phyloP scores from a whole-genome alignment of 2,329 filamentous ascomycete genomes.

The Aspergillus sp. region DNA sequence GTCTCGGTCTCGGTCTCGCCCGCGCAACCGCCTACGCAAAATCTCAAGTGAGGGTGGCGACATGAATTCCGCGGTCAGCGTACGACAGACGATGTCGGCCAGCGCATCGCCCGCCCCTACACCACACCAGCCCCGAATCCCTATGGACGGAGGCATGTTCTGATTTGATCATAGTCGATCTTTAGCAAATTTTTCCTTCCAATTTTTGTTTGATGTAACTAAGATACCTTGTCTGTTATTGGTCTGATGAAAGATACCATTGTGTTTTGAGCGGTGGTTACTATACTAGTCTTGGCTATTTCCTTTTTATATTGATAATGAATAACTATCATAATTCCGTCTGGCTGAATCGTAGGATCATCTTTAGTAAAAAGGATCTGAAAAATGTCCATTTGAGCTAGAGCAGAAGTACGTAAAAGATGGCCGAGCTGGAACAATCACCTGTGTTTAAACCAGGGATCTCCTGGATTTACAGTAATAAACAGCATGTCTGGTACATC shows the following conservation, averaged over 20 bases:
- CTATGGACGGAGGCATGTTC: constrained; percentile 41
- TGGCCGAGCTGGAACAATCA: too few relatives aligned
- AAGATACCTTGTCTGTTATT: constrained; percentile 11
- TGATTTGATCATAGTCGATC: constrained; percentile 20
- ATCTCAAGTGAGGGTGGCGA: constrained; percentile 52
- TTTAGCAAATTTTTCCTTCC: constrained; percentile 6
- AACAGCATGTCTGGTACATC: too few relatives aligned
- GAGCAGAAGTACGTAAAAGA: too few relatives aligned
- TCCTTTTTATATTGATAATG: neutral
- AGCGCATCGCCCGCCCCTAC: constrained; percentile 31
- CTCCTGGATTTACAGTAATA: too few relatives aligned
- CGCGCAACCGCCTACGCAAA: constrained; percentile 47
- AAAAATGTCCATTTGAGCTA: too few relatives aligned
- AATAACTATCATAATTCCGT: neutral
- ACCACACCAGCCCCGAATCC: constrained; percentile 30
- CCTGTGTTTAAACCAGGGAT: too few relatives aligned
- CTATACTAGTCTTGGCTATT: neutral
- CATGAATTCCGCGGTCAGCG: constrained; percentile 39
- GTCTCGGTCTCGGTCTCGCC: constrained; percentile 23
- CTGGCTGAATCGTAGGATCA: too few relatives aligned
- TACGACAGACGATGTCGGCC: constrained; percentile 42
- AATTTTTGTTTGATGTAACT: constrained; percentile 1
- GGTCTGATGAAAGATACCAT: constrained; percentile 14
- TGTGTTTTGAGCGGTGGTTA: constrained; percentile 12
- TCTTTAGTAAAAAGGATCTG: too few relatives aligned